These are phyloP conservation scores for Magnusiomyces tetraspermus DNA, from an alignment of 1,139 yeast species.

Conservation along the genomic window DNA sequence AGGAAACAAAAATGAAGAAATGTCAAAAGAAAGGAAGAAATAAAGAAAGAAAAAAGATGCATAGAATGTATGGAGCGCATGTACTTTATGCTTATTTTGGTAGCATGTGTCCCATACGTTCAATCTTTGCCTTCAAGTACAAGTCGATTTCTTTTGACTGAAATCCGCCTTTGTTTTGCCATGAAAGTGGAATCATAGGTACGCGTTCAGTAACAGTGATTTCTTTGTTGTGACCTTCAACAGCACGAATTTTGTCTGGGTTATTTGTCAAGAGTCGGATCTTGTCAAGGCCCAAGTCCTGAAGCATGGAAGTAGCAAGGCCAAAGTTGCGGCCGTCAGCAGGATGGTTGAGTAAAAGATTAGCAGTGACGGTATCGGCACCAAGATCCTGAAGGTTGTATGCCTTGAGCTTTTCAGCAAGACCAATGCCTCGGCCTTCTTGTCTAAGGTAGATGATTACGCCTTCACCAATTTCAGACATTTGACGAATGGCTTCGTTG, in stretches of 20 bases:
- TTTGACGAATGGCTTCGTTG: slow-evolving; percentile 90
- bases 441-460: slow-evolving; percentile 93
- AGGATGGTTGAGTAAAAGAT: slow-evolving; percentile 84
- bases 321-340: slow-evolving; percentile 93
- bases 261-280: slow-evolving; percentile 83
- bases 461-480: slow-evolving; percentile 82
- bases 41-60: not conserved
- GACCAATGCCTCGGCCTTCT: slow-evolving; percentile 97
- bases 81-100: not conserved
- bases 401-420: slow-evolving; percentile 94
- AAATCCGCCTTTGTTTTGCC: slow-evolving; percentile 67
- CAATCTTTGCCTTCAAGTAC: slow-evolving; percentile 84
- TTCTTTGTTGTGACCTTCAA: slow-evolving; percentile 68
- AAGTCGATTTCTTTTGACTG: slow-evolving; percentile 82
- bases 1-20: not conserved
- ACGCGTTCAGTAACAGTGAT: slow-evolving; percentile 75
- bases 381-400: slow-evolving; percentile 95
- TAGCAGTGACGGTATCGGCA: slow-evolving; percentile 97
- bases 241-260: slow-evolving; percentile 93
- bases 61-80: not conserved
- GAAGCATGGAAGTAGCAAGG: slow-evolving; percentile 82
- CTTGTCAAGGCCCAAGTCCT: slow-evolving; percentile 67
- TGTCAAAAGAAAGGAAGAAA: not conserved
- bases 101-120: slow-evolving; percentile 80
- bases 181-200: slow-evolving; percentile 93